A percentile compares a stretch with the other conserved stretches of the same genome.
Conservation (phyloP, 2,329 filamentous ascomycete genomes). For the Pseudogymnoascus sp. region DNA sequence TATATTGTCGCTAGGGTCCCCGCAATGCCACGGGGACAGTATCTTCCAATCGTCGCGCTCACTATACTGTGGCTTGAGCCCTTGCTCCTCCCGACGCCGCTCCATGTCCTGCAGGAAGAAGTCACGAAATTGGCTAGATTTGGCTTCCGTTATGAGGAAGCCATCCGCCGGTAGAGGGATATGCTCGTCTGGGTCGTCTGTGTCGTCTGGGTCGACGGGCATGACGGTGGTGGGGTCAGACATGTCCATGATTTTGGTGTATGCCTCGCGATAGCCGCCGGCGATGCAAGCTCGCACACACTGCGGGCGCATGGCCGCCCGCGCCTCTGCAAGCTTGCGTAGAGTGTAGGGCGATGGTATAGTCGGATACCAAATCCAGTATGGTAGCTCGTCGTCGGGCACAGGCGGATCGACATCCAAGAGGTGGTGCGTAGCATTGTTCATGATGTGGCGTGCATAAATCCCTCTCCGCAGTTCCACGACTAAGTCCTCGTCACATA, state of each 20-base stretch:
- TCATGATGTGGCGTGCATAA: conserved; percentile 27
- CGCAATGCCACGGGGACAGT: not conserved
- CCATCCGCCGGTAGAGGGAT: not conserved
- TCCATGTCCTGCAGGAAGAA: not conserved
- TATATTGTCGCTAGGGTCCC: not conserved
- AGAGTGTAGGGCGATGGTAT: not conserved
- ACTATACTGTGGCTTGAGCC: not conserved
- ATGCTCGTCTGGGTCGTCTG: not conserved
- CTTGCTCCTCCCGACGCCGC: not conserved
- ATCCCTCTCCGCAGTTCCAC: conserved; percentile 18
- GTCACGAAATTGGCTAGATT: not conserved
- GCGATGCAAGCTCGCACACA: conserved; percentile 1
- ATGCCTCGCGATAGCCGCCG: not conserved
- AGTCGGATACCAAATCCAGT: conserved; percentile 5
- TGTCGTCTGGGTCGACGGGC: not conserved
- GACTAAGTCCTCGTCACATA: not conserved
- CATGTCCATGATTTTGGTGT: not conserved
- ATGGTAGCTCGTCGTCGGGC: conserved; percentile 1
- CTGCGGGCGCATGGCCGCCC: not conserved
- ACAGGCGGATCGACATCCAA: conserved; percentile 33
- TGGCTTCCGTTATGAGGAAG: not conserved
- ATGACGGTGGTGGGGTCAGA: not conserved
- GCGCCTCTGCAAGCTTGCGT: not conserved
- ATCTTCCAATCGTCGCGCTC: not conserved
- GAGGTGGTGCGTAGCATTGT: conserved; percentile 24